These are phyloP conservation scores for Endothia cerciana DNA, from an alignment of 2,329 filamentous ascomycete species.

Conservation along the genomic window DNA sequence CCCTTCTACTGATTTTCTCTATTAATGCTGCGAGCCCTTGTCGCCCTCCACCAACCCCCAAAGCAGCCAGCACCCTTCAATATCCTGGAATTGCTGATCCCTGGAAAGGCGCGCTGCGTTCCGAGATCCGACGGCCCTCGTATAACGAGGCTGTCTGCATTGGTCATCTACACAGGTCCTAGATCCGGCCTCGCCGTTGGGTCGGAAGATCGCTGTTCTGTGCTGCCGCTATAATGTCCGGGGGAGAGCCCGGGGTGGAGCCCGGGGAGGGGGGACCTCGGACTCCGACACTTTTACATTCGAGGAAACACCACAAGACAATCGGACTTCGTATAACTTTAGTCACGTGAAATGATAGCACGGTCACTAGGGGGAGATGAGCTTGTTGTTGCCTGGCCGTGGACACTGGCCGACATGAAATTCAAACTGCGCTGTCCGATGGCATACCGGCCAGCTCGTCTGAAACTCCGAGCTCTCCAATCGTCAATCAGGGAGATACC, in stretches of 20 bases:
- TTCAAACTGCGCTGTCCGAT: neutral
- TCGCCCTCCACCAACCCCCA: neutral
- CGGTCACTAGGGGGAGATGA: neutral
- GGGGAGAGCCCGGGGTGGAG: too few species aligned
- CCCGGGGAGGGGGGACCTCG: neutral
- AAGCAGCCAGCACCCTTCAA: neutral
- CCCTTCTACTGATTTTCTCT: neutral
- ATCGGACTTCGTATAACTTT: neutral
- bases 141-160: neutral
- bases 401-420: neutral
- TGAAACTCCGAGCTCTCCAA: neutral
- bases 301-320: neutral
- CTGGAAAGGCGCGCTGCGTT: neutral
- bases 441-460: neutral
- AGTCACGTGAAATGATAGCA: neutral
- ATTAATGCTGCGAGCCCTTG: neutral
- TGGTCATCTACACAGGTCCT: neutral
- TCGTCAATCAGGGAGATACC: neutral
- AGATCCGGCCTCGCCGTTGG: neutral
- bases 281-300: neutral
- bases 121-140: neutral
- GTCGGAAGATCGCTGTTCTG: neutral
- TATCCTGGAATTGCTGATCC: neutral
- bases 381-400: neutral
- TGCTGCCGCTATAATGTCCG: too few species aligned